A percentile compares a stretch with the other conserved stretches of the same genome.
Conservation (phyloP, 2,329 filamentous ascomycete species). For the Alternaria infectoria region DNA sequence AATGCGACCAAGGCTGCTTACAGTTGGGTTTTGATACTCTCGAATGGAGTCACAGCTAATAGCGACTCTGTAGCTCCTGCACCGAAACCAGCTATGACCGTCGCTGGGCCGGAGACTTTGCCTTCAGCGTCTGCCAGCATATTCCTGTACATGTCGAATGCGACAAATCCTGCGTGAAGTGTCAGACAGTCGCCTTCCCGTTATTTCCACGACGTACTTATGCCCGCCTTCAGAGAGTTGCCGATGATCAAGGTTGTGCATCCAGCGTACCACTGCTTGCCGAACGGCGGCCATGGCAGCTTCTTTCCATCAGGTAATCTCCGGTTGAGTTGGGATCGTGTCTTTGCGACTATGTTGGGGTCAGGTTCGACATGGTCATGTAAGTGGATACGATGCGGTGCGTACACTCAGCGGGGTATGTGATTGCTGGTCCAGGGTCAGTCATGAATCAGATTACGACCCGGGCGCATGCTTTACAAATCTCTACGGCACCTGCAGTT, state of each 20-base stretch:
- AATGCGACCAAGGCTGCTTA: conserved; percentile 20
- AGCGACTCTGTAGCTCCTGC: conserved; percentile 94
- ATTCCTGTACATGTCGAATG: conserved; percentile 92
- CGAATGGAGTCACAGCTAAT: conserved; percentile 92
- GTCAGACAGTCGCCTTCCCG: conserved; percentile 5
- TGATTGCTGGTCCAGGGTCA: conserved; percentile 68
- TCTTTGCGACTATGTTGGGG: conserved; percentile 77
- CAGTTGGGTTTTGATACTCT: conserved; percentile 98
- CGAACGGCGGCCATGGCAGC: conserved; percentile 93
- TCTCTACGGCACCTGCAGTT: conserved; percentile 93
- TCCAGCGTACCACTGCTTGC: conserved; percentile 93
- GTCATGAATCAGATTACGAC: conserved; percentile 1
- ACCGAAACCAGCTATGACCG: conserved; percentile 91
- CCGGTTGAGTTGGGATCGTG: conserved; percentile 89
- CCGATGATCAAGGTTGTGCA: conserved; percentile 97
- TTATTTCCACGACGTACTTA: conserved; percentile 68
- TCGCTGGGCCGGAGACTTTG: conserved; percentile 86
- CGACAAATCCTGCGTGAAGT: conserved; percentile 73
- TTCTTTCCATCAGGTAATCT: conserved; percentile 81
- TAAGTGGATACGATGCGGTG: neutral
- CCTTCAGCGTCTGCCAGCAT: conserved; percentile 82
- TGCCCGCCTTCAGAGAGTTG: conserved; percentile 94
- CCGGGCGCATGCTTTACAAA: conserved; percentile 63
- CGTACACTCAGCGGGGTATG: conserved; percentile 91
- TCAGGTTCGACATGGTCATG: conserved; percentile 15